Evolutionary conservation across 2,329 filamentous ascomycete genomes (phyloP).

Genomic region (Ophiostoma pallidulum): DNA sequence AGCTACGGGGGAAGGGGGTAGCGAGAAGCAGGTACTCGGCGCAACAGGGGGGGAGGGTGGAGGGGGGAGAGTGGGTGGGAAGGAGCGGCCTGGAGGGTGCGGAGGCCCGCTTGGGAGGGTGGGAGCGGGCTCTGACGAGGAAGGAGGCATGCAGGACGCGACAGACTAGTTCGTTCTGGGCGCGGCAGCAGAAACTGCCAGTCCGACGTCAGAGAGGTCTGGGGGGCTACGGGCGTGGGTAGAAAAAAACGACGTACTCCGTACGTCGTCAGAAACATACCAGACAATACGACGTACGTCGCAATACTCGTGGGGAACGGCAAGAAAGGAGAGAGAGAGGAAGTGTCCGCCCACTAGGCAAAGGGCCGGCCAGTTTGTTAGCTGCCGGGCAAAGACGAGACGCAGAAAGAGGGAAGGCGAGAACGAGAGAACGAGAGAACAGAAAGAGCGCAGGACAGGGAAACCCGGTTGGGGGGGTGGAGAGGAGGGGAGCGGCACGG

Average conservation of each 20-base stretch:
- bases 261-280: no score
- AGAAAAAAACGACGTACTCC: no score
- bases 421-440: background rate
- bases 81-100: no score
- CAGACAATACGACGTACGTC: no score
- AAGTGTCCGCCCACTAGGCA: background rate
- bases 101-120: constrained; percentile 3
- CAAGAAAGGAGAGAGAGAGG: constrained; percentile 1
- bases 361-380: background rate
- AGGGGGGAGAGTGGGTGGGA: no score
- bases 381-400: background rate
- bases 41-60: no score
- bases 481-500: constrained; percentile 1
- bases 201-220: no score
- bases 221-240: no score
- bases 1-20: background rate
- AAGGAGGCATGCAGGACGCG: background rate
- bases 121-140: constrained; percentile 3
- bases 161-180: no score
- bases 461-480: constrained; percentile 4
- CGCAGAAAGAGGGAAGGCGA: background rate
- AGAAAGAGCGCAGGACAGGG: background rate
- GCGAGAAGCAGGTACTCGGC: constrained; percentile 7
- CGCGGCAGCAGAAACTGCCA: no score
- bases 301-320: background rate